These are phyloP conservation scores for Sideroxylon spinosum DNA, from an alignment of 179 eudicot genomes.

Conservation along the genomic window DNA sequence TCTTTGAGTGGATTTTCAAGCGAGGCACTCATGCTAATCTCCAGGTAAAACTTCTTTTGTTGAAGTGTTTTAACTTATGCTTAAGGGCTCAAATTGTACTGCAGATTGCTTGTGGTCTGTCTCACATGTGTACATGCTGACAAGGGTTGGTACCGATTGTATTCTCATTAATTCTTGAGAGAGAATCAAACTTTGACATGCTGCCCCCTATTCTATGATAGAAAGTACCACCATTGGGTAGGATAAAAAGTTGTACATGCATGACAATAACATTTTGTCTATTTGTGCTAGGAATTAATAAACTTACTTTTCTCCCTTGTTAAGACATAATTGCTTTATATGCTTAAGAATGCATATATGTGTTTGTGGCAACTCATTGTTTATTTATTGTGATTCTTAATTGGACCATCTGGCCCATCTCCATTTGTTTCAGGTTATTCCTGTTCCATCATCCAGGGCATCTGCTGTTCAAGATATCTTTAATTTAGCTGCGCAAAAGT, in stretches of 20 bases:
- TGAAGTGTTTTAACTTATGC: not conserved
- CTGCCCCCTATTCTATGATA: not conserved
- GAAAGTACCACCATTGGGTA: not conserved
- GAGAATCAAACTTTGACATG: not conserved
- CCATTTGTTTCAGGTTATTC: slow-evolving; percentile 61
- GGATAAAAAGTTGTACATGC: not conserved
- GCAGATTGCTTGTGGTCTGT: not conserved
- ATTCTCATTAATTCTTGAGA: not conserved
- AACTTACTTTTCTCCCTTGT: not conserved
- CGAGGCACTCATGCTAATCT: slow-evolving; percentile 88
- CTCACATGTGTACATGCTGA: not conserved
- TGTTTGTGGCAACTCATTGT: not conserved
- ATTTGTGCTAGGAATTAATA: too few species aligned
- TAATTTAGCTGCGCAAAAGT: slow-evolving; percentile 81
- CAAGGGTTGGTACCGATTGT: not conserved
- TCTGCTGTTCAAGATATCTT: slow-evolving; percentile 61
- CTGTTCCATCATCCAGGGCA: slow-evolving; percentile 67
- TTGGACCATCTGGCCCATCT: not conserved
- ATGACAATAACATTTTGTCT: not conserved
- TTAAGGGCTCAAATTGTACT: not conserved
- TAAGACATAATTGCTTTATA: not conserved
- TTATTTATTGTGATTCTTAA: not conserved
- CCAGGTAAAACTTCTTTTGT: slow-evolving; percentile 44
- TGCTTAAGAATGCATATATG: not conserved
- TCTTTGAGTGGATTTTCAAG: slow-evolving; percentile 83